A percentile compares a stretch with the other conserved stretches of the same genome.
phyloP scores from a whole-genome alignment of 2,329 filamentous ascomycete genomes.

The Penicillium sp. region DNA sequence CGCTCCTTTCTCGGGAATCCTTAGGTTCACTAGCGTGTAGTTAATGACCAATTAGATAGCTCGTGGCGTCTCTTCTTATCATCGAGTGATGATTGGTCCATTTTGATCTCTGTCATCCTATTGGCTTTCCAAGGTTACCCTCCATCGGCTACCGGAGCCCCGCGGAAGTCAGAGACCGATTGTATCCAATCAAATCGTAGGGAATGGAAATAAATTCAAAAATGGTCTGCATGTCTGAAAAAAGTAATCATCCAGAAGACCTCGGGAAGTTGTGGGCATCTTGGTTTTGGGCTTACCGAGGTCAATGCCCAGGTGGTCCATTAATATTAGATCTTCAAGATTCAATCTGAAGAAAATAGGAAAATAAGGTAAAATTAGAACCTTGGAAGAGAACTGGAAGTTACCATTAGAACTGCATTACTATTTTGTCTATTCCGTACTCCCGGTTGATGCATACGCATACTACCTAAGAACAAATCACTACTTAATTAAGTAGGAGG shows the following conservation, averaged over 20 bases:
- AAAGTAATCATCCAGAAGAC: slow-evolving; percentile 4
- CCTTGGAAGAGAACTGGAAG: not conserved
- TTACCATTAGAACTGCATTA: not conserved
- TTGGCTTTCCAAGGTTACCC: not conserved
- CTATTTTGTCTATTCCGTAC: not conserved
- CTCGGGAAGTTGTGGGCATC: not conserved
- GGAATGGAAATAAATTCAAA: not conserved
- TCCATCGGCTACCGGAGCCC: not conserved
- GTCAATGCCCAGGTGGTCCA: not conserved
- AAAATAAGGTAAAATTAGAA: not conserved
- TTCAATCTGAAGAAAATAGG: not conserved
- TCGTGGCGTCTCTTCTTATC: slow-evolving; percentile 26
- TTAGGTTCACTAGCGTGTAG: slow-evolving; percentile 14
- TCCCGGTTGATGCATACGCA: not conserved
- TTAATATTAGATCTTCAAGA: not conserved
- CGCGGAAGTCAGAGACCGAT: not conserved
- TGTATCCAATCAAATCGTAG: not conserved
- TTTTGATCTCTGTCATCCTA: not conserved
- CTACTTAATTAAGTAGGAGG: not conserved
- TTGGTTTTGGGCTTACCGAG: not conserved
- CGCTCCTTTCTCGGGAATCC: slow-evolving; percentile 1
- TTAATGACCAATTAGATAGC: slow-evolving; percentile 14
- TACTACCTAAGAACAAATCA: not conserved
- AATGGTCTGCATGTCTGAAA: not conserved
- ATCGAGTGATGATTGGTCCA: slow-evolving; percentile 11